Evolutionary conservation across 2,329 filamentous ascomycete genomes (phyloP).

Genomic region (Paraphoma sp.): DNA sequence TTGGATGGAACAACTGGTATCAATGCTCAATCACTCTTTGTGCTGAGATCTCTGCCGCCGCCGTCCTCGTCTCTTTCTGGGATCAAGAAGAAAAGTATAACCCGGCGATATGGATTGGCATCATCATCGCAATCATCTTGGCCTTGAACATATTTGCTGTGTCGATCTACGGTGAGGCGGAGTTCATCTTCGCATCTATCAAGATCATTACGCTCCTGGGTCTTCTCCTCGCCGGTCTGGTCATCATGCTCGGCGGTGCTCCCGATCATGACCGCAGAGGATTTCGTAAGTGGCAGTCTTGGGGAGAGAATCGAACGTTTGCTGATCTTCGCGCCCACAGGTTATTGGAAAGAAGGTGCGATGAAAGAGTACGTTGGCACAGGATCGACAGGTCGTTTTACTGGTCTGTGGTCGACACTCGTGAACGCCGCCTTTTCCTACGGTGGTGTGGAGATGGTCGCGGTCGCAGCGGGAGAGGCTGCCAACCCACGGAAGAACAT

Average conservation of each 20-base stretch:
- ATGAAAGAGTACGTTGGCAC: conserved; percentile 56
- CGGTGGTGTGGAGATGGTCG: conserved; percentile 46
- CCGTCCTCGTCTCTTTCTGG: conserved; percentile 43
- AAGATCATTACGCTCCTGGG: conserved; percentile 53
- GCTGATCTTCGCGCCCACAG: conserved; percentile 3
- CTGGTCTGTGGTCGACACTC: conserved; percentile 64
- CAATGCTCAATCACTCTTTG: conserved; percentile 44
- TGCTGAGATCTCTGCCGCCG: conserved; percentile 45
- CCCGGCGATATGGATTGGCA: conserved; percentile 42
- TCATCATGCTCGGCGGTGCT: conserved; percentile 46
- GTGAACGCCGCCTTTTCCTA: conserved; percentile 59
- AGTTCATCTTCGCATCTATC: conserved; percentile 57
- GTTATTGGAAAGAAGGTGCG: conserved; percentile 72
- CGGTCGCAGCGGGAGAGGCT: conserved; percentile 47
- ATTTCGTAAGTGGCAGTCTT: conserved; percentile 49
- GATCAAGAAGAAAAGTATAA: conserved; percentile 37
- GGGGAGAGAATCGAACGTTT: too few relatives aligned
- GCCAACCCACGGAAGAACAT: conserved; percentile 51
- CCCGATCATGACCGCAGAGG: conserved; percentile 53
- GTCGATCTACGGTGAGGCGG: conserved; percentile 54
- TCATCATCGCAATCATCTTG: conserved; percentile 45
- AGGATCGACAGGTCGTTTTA: conserved; percentile 66
- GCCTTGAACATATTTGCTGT: conserved; percentile 46
- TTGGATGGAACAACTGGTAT: conserved; percentile 37
- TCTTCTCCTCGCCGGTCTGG: conserved; percentile 36